A percentile compares a stretch with the other conserved stretches of the same genome.
Evolutionary conservation across 2,329 filamentous ascomycete species (phyloP).

Genomic region (Chaetomiaceae sp.): DNA sequence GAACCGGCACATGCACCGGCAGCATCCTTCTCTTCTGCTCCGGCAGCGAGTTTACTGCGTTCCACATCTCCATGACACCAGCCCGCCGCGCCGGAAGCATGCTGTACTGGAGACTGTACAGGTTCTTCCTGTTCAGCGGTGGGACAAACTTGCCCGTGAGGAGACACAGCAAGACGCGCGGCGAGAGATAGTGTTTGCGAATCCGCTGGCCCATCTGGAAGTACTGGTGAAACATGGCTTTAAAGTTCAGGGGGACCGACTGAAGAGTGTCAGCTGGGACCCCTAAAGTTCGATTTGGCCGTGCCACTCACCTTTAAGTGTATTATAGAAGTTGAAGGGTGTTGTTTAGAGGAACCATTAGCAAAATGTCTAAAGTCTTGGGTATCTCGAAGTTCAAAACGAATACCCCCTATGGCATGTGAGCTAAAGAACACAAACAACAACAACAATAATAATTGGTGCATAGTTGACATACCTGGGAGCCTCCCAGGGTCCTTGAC

Average conservation of each 20-base stretch:
- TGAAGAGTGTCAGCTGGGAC: slow-evolving; percentile 33
- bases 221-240: slow-evolving; percentile 96
- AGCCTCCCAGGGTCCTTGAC: slow-evolving; percentile 88
- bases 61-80: slow-evolving; percentile 82
- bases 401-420: slow-evolving; percentile 63
- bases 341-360: slow-evolving; percentile 39
- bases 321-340: slow-evolving; percentile 73
- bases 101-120: slow-evolving; percentile 96
- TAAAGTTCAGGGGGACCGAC: slow-evolving; percentile 84
- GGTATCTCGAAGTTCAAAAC: slow-evolving; percentile 82
- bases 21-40: slow-evolving; percentile 43
- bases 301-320: slow-evolving; percentile 67
- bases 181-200: slow-evolving; percentile 90
- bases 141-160: slow-evolving; percentile 89
- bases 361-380: slow-evolving; percentile 45
- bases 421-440: not conserved
- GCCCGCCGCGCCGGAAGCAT: slow-evolving; percentile 85
- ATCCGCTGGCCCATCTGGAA: slow-evolving; percentile 91
- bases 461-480: slow-evolving; percentile 71
- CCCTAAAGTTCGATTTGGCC: not conserved
- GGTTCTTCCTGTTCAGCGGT: slow-evolving; percentile 86
- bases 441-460: slow-evolving; percentile 7
- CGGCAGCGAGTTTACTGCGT: slow-evolving; percentile 53
- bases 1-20: slow-evolving; percentile 29
- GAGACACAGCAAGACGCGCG: slow-evolving; percentile 80